Conservation (phyloP, 345 rosid genomes). For the Moricandia arvensis region DNA sequence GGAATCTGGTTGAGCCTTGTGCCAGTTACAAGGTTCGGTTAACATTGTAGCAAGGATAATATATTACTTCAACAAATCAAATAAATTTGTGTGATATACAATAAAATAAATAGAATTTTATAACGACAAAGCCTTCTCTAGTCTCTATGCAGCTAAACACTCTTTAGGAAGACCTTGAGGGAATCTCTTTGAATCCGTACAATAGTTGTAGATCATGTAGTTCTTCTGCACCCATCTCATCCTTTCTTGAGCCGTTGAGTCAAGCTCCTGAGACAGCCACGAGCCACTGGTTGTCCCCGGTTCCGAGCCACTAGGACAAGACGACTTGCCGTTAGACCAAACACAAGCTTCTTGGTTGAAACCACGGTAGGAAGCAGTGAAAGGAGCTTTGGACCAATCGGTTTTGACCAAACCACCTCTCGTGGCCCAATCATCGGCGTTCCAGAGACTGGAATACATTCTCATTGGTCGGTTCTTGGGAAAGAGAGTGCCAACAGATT, state of each 20-base stretch:
- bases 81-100: background rate
- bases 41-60: background rate
- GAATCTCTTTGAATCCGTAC: background rate
- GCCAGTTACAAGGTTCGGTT: background rate
- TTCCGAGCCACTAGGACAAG: constrained; percentile 25
- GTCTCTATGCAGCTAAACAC: background rate
- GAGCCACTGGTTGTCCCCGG: background rate
- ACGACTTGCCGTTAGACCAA: constrained; percentile 41
- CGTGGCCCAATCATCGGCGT: constrained; percentile 66
- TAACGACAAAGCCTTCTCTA: background rate
- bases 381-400: constrained; percentile 61
- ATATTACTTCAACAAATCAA: background rate
- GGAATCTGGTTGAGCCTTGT: background rate
- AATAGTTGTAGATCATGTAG: background rate
- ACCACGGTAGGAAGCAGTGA: constrained; percentile 56
- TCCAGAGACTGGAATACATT: constrained; percentile 61
- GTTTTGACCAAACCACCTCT: constrained; percentile 62
- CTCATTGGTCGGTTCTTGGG: constrained; percentile 57
- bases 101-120: too few species aligned
- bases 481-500: constrained; percentile 46
- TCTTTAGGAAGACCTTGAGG: background rate
- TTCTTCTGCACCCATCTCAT: background rate
- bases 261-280: background rate
- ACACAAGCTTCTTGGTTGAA: constrained; percentile 52
- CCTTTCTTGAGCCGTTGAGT: background rate